phyloP scores from a whole-genome alignment of 768 basidiomycete genomes.

The Lactarius trivialis region DNA sequence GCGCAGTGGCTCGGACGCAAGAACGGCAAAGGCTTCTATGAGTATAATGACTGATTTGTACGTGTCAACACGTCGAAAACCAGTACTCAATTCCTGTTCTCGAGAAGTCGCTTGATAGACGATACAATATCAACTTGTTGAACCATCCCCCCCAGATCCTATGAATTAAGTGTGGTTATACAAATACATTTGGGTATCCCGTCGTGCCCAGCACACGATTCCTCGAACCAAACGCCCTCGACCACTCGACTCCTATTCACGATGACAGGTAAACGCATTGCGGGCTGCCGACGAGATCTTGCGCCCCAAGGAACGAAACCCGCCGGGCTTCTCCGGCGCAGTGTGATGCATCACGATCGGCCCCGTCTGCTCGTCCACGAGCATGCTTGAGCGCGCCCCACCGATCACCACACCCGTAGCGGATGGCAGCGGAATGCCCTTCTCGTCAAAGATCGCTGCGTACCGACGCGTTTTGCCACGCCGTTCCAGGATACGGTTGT shows the following conservation, averaged over 20 bases:
- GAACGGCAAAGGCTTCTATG: constrained; percentile 92
- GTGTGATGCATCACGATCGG: constrained; percentile 10
- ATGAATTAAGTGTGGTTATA: constrained; percentile 14
- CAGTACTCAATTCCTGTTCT: not conserved
- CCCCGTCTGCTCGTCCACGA: not conserved
- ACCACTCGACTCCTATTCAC: constrained; percentile 7
- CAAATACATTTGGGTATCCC: constrained; percentile 14
- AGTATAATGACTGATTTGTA: constrained; percentile 42
- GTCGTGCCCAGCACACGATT: not conserved
- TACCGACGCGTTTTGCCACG: constrained; percentile 20
- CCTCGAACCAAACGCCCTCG: constrained; percentile 7
- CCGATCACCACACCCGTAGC: constrained; percentile 18
- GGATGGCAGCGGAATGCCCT: constrained; percentile 18
- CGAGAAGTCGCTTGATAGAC: not conserved
- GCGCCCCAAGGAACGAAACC: constrained; percentile 14
- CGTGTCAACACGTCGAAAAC: not conserved
- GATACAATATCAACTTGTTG: not conserved
- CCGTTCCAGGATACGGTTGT: constrained; percentile 11
- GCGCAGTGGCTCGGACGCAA: constrained; percentile 92
- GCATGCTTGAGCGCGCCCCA: constrained; percentile 12
- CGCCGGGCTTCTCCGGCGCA: constrained; percentile 5
- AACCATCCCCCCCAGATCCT: not conserved
- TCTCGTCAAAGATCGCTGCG: constrained; percentile 20
- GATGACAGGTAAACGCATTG: constrained; percentile 15
- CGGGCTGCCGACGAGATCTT: constrained; percentile 17